Evolutionary conservation across 148 eudicot genomes (phyloP).

Genomic region (Chenopodium album): DNA sequence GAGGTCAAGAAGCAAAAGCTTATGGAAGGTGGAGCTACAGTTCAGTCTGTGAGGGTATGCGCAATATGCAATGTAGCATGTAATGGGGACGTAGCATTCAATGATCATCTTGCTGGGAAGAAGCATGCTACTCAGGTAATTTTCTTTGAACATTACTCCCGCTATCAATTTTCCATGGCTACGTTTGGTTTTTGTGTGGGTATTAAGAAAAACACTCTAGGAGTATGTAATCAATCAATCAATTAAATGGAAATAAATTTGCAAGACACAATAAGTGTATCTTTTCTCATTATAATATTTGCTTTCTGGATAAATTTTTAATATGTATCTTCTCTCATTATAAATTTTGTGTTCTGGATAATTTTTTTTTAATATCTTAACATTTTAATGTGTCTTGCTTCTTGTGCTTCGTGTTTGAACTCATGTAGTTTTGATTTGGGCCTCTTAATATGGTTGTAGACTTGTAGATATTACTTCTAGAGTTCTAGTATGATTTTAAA

Average conservation of each 20-base stretch:
- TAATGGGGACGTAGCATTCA: slow-evolving; percentile 41
- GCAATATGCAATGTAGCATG: slow-evolving; percentile 39
- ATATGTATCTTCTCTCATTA: not conserved
- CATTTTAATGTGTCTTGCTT: too few species aligned
- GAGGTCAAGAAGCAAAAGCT: slow-evolving; percentile 40
- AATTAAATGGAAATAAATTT: too few species aligned
- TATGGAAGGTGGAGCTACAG: slow-evolving; percentile 33
- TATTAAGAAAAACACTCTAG: too few species aligned
- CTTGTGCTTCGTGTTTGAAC: not conserved
- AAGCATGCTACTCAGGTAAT: slow-evolving; percentile 47
- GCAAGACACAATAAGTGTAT: too few species aligned
- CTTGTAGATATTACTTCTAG: not conserved
- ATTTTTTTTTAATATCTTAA: not conserved
- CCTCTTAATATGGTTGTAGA: too few species aligned
- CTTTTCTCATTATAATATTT: too few species aligned
- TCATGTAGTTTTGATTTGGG: not conserved
- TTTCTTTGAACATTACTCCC: not conserved
- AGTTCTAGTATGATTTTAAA: not conserved
- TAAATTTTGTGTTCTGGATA: not conserved
- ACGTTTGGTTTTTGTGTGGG: too few species aligned
- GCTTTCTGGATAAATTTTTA: too few species aligned
- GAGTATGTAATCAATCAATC: too few species aligned
- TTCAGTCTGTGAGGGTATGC: slow-evolving; percentile 28
- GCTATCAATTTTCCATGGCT: too few species aligned
- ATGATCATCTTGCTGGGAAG: slow-evolving; percentile 42